These are phyloP conservation scores for Besnoitia besnoiti DNA, from an alignment of 169 alveolate species.

Conservation along the genomic window DNA sequence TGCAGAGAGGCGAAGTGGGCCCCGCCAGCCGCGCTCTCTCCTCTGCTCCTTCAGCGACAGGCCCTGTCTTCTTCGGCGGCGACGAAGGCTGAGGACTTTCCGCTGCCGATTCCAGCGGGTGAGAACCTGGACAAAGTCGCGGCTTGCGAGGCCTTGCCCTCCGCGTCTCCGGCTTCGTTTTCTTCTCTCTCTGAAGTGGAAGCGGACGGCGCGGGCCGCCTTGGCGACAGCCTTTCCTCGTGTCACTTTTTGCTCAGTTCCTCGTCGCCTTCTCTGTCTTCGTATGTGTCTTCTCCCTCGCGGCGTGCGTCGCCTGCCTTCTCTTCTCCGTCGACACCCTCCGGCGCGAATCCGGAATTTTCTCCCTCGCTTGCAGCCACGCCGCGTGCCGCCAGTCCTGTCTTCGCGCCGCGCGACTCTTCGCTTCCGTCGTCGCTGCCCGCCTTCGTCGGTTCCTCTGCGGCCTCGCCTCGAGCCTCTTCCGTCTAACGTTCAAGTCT, in stretches of 20 bases:
- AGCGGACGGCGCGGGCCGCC: not conserved
- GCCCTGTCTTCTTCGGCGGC: not conserved
- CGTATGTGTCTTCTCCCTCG: not conserved
- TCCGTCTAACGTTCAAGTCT: not conserved
- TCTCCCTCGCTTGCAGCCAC: not conserved
- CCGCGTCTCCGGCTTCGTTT: not conserved
- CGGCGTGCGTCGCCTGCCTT: too few species aligned
- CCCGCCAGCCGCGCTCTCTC: not conserved
- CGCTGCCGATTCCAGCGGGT: too few species aligned
- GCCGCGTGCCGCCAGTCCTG: not conserved
- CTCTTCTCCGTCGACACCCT: not conserved
- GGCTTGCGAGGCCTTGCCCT: not conserved
- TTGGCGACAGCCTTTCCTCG: not conserved
- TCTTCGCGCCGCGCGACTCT: not conserved
- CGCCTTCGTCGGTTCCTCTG: not conserved
- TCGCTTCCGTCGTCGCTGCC: not conserved
- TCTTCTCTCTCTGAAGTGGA: not conserved
- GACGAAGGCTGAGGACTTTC: not conserved
- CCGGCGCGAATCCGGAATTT: not conserved
- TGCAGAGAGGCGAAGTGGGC: not conserved
- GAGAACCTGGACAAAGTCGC: not conserved
- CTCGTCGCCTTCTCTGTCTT: not conserved
- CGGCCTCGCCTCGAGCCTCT: not conserved
- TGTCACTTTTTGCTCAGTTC: not conserved
- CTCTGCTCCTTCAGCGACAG: not conserved